Base-by-base conservation (phyloP, 129 eudicot species). In the Flaveria sonorensis region DNA sequence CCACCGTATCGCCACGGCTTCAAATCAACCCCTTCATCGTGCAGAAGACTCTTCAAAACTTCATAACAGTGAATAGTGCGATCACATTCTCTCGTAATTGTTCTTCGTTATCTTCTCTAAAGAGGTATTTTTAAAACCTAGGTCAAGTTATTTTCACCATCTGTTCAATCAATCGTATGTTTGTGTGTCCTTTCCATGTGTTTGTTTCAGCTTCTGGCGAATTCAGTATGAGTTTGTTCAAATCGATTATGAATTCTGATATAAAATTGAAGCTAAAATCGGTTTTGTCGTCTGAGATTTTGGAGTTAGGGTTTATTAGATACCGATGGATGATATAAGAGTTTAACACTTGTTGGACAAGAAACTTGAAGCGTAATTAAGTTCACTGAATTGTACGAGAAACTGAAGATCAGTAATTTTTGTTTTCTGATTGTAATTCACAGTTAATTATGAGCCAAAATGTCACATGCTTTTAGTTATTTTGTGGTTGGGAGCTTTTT, bases 101-200 rank as follows among this genome's bases (percentile, higher is more conserved):
- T 36, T 36, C 40, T 36, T 36, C 40, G 40, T 36, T 5, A 6
- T 32, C 39, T 36, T 36, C 40, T 36, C 40, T 36, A 46, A 46
- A 46, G 15, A 55, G 81, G 62, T 77, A 77, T 24, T 26, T 43
- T 15, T 36, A 56, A 43, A 68, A 70, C 70, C 76, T 68, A 68
- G 76, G 69, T 64, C 71, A 63, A n/a, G 21, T 47, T 63, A 10
- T 46, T 75, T 45, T 74, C 57, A 30, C 60, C 4, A 16, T 73
- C 40, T 24, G 59, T 2, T 46, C 26, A 51, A 23, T 0, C 66
- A 50, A 77, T 64, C 64, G 40, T 36, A 36, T 36, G 40, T 36
- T 36, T 45, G 71, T 74, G 1, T 40, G 6, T 55, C 36, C 32
- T 19, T 26, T 50, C 24, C 61, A 26, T 60, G 39, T 73, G 12